Evolutionary conservation across 345 rosid genomes (phyloP).

Genomic region (Raphanus raphanistrum): DNA sequence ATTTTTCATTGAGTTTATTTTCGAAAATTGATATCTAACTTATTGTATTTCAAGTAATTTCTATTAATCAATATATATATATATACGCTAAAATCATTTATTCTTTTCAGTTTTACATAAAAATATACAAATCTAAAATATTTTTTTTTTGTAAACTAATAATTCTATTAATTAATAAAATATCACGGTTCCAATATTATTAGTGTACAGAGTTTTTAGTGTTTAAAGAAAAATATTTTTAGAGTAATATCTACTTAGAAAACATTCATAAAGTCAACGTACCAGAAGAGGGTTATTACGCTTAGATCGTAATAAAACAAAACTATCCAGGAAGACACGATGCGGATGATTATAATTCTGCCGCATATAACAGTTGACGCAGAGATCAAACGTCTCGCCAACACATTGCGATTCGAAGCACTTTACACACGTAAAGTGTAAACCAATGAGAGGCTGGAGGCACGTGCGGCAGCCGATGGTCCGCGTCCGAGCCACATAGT

Average conservation of each 20-base stretch:
- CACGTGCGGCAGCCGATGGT: neutral
- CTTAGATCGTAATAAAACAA: neutral
- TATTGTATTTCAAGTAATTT: too few species aligned
- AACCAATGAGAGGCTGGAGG: neutral
- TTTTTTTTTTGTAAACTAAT: too few species aligned
- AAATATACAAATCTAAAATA: too few species aligned
- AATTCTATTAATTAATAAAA: too few species aligned
- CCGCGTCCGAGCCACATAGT: neutral
- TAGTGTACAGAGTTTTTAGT: neutral
- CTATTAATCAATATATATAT: too few species aligned
- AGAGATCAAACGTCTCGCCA: neutral
- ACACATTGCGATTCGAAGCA: neutral
- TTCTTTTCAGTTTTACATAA: too few species aligned
- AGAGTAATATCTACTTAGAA: neutral
- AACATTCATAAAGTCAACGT: neutral
- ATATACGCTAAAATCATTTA: too few species aligned
- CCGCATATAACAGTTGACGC: neutral
- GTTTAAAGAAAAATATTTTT: neutral
- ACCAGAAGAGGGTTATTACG: neutral
- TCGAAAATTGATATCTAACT: too few species aligned
- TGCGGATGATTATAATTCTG: neutral
- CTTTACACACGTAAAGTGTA: neutral
- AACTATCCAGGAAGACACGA: neutral
- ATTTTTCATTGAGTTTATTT: too few species aligned
- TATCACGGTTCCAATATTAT: neutral